phyloP scores from a whole-genome alignment of 108 stramenopile genomes.

The Cyclotella baltica region DNA sequence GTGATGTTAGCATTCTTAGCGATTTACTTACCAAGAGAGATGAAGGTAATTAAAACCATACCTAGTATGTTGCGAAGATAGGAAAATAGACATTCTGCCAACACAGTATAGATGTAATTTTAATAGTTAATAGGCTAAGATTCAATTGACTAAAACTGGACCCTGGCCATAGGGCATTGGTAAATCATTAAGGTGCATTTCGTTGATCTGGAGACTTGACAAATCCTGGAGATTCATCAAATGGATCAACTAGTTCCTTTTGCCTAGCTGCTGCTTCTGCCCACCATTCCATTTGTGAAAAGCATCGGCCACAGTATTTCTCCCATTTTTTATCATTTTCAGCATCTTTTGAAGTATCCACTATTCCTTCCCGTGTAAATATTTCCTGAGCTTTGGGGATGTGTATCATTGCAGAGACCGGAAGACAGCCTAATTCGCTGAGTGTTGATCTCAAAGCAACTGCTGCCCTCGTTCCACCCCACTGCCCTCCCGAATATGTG shows the following conservation, averaged over 20 bases:
- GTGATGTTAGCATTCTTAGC: background rate
- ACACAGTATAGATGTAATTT: too few relatives aligned
- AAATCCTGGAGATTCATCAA: slow-evolving; percentile 61
- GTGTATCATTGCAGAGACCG: slow-evolving; percentile 82
- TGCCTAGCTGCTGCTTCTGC: slow-evolving; percentile 65
- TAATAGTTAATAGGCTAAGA: too few relatives aligned
- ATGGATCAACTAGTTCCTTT: slow-evolving; percentile 59
- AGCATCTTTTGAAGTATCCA: slow-evolving; percentile 6
- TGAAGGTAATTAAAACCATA: too few relatives aligned
- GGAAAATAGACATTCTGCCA: too few relatives aligned
- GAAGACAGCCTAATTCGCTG: slow-evolving; percentile 78
- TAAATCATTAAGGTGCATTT: slow-evolving; percentile 75
- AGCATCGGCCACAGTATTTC: slow-evolving; percentile 62
- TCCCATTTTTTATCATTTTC: slow-evolving; percentile 49
- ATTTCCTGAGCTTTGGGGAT: slow-evolving; percentile 68
- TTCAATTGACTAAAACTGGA: too few relatives aligned
- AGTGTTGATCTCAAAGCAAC: slow-evolving; percentile 66
- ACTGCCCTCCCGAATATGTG: slow-evolving; percentile 81
- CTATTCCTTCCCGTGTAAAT: slow-evolving; percentile 64
- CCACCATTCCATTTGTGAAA: slow-evolving; percentile 88
- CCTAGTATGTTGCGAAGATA: too few relatives aligned
- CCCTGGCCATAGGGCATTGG: too few relatives aligned
- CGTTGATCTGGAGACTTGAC: slow-evolving; percentile 56
- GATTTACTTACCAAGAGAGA: background rate
- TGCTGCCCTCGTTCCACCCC: slow-evolving; percentile 84